Evolutionary conservation across 345 rosid genomes (phyloP), one percentile per base, ranked within the genome.

Genomic region (Draba incana): DNA sequence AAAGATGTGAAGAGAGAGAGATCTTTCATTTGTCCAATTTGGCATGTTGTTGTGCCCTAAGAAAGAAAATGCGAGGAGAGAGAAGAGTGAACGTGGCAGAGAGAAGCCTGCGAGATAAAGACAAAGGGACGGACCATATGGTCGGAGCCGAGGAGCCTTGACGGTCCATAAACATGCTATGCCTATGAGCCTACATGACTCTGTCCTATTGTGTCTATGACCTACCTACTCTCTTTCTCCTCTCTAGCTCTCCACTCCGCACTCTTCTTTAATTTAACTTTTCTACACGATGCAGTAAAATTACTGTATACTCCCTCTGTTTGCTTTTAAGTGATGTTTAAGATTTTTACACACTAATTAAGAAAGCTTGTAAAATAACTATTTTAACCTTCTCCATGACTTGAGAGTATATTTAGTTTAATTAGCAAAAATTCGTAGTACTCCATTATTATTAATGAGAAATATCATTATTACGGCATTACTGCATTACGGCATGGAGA

Each of bases 131-230:
- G 77, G 77, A 66, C 77, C 77, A 74, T 66, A 66, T 68, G 77
- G 77, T 67, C 67, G 68, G 77, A 74, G 72, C 67, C 67, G 77
- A 74, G 56, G 77, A 66, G 72, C 77, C 77, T 74, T 72, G 68
- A 54, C 72, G 77, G 72, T 74, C 77, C 77, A 74, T 66, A 74
- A 66, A 74, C 77, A 66, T 74, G 77, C 77, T 74, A 59, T 66
- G 37, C 62, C 68, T 73, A 66, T 58, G 59, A 51, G 49, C 55
- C 77, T 73, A 66, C 53, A 64, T 28, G 14, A 54, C 76, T 56
- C 61, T 73, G 37, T 54, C 46, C 75, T 39, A 56, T 38, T 5
- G 8, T 9, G 14, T 4, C 66, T 57, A 27, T 48, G 64, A 28
- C 77, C 77, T 74, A 74, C 67, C 72, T 66, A 50, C 28, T 30